Evolutionary conservation across 345 rosid genomes (phyloP).

Genomic region (Corchorus capsularis): DNA sequence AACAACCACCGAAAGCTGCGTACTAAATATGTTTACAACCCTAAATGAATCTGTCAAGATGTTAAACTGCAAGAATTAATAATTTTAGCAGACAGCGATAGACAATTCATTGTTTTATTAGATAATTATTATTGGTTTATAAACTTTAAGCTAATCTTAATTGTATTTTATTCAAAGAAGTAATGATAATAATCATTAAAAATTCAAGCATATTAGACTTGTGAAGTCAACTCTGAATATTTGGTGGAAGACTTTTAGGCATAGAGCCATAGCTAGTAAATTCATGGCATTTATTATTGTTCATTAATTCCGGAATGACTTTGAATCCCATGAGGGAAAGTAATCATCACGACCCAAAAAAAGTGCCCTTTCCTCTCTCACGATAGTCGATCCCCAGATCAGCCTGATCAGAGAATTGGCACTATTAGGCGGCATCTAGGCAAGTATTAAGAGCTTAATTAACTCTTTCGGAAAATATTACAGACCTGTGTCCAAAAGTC

Average conservation of each 20-base stretch:
- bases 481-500: no score
- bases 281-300: no score
- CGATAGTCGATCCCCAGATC: no score
- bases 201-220: background rate
- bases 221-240: background rate
- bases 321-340: background rate
- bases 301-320: background rate
- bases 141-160: background rate
- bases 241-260: background rate
- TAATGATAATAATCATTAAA: no score
- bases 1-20: background rate
- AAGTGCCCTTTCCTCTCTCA: no score
- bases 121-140: background rate
- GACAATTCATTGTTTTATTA: background rate
- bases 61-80: background rate
- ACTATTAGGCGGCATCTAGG: no score
- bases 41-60: background rate
- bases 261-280: background rate
- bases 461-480: no score
- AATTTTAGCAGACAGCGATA: background rate
- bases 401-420: no score
- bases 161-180: no score
- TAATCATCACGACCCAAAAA: no score
- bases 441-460: no score
- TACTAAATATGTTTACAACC: background rate